Base-by-base conservation (phyloP, 345 rosid genomes). In the Rhizophora apiculata region DNA sequence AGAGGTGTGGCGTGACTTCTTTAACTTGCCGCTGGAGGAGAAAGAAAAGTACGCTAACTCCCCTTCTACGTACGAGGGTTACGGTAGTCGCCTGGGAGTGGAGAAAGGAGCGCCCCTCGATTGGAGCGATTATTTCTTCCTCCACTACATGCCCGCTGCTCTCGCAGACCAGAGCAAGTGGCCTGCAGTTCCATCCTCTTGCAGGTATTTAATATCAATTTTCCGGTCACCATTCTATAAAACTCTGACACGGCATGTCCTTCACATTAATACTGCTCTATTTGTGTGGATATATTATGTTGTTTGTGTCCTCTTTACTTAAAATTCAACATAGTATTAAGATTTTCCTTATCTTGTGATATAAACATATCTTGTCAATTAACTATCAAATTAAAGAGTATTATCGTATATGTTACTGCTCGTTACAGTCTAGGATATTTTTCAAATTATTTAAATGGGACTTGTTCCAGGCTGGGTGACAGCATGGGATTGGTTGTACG, bases 81-180 rank as follows among this genome's bases (percentile, higher is more conserved):
- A 72, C 26, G 80, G 80, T 31, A 77, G 80, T 61, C 76, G 80
- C 26, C 57, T 77, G 26, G 80, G 80, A 0, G 77, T 77, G 8
- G 71, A 77, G 74, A 64, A 77, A 39, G 80, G 60, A 1, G 80
- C 74, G 0, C n/a, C 11, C 34, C 74, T 77, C 43, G 80, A 77
- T 60, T 77, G 80, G 80, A 77, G 77, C 32, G 80, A 77, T 21
- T 77, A 77, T 54, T 77, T 77, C 71, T 77, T 72, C 54, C 80
- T 77, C 31, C 67, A 77, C 54, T 77, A 30, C 8, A 46, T 72
- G 70, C 80, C 80, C 8, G 30, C 26, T 31, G 21, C 65, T 0
- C 63, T 72, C 16, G 58, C 74, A 36, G 52, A 63, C 53, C 63
- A 24, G 6, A 11, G 6, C 60, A 77, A 72, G 32, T 77, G 80